Conservation (phyloP, 192 early-diverging fungal species). For the Podila clonocystis region DNA sequence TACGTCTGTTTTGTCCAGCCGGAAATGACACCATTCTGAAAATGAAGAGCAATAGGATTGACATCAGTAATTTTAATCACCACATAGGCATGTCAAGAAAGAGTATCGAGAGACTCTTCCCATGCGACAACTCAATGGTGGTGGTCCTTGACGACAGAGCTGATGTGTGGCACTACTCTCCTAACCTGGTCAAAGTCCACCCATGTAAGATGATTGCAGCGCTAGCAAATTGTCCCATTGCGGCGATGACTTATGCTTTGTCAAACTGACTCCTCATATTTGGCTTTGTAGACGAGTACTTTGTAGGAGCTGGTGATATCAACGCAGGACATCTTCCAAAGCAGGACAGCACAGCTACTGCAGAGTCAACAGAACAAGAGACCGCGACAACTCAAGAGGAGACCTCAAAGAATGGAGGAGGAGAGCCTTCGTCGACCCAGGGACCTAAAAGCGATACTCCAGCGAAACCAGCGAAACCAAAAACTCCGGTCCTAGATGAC, state of each 20-base stretch:
- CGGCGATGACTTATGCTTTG: no score
- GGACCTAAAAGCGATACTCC: neutral
- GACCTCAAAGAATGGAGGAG: slow-evolving; percentile 20
- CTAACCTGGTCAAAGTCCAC: slow-evolving; percentile 87
- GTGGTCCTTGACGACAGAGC: slow-evolving; percentile 95
- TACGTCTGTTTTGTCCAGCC: slow-evolving; percentile 28
- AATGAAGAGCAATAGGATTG: neutral
- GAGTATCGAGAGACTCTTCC: slow-evolving; percentile 87
- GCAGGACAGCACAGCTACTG: slow-evolving; percentile 12
- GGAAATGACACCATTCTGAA: neutral
- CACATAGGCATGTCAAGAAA: slow-evolving; percentile 76
- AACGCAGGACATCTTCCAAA: slow-evolving; percentile 78
- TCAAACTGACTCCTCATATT: no score
- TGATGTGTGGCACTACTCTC: slow-evolving; percentile 94
- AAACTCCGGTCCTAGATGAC: slow-evolving; percentile 62
- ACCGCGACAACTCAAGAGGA: slow-evolving; percentile 8
- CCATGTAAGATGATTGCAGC: slow-evolving; percentile 72
- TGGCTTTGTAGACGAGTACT: slow-evolving; percentile 81
- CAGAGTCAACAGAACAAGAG: slow-evolving; percentile 6
- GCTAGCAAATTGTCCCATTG: neutral
- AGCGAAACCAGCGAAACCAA: slow-evolving; percentile 14
- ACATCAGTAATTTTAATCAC: neutral
- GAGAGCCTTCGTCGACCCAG: slow-evolving; percentile 13
- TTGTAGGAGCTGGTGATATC: slow-evolving; percentile 95
- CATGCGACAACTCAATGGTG: slow-evolving; percentile 96